Evolutionary conservation across 768 basidiomycete genomes (phyloP).

Genomic region (Omphalotus guepiniiformis): DNA sequence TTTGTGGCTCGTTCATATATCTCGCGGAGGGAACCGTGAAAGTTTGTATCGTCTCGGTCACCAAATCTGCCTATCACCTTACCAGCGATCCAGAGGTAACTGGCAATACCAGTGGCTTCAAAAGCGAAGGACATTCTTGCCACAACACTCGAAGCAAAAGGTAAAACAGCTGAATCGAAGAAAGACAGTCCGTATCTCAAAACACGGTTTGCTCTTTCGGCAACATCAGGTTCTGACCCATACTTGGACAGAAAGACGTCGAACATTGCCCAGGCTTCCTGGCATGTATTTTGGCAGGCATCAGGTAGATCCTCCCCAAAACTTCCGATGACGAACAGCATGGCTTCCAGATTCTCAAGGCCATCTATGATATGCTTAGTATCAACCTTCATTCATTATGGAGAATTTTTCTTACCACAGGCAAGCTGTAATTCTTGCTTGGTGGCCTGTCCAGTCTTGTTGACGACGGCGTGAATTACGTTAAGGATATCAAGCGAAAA

Average conservation of each 20-base stretch:
- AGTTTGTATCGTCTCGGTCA: slow-evolving; percentile 48
- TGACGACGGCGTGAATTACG: slow-evolving; percentile 62
- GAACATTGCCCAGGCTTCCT: slow-evolving; percentile 81
- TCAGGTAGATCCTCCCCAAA: slow-evolving; percentile 82
- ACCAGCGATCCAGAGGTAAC: slow-evolving; percentile 92
- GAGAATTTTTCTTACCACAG: slow-evolving; percentile 49
- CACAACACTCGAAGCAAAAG: slow-evolving; percentile 68
- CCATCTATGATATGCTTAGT: slow-evolving; percentile 47
- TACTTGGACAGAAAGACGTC: slow-evolving; percentile 77
- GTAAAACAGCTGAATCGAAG: slow-evolving; percentile 63
- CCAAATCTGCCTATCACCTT: slow-evolving; percentile 82
- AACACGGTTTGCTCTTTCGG: slow-evolving; percentile 82
- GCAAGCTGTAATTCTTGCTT: slow-evolving; percentile 69
- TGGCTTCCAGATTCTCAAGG: slow-evolving; percentile 90
- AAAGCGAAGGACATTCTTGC: slow-evolving; percentile 76
- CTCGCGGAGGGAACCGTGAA: slow-evolving; percentile 55
- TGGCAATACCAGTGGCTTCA: slow-evolving; percentile 74
- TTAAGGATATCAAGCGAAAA: slow-evolving; percentile 85
- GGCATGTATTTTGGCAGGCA: slow-evolving; percentile 72
- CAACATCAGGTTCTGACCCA: slow-evolving; percentile 67
- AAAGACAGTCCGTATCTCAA: slow-evolving; percentile 80
- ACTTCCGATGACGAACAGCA: slow-evolving; percentile 76
- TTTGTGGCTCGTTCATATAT: slow-evolving; percentile 75
- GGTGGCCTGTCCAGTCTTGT: slow-evolving; percentile 48
- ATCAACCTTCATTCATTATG: background rate